A percentile compares a stretch with the other conserved stretches of the same genome.
These are phyloP conservation scores for Hyphopichia wangnamkhiaoensis DNA, from an alignment of 1,139 yeast species.

Conservation along the genomic window DNA sequence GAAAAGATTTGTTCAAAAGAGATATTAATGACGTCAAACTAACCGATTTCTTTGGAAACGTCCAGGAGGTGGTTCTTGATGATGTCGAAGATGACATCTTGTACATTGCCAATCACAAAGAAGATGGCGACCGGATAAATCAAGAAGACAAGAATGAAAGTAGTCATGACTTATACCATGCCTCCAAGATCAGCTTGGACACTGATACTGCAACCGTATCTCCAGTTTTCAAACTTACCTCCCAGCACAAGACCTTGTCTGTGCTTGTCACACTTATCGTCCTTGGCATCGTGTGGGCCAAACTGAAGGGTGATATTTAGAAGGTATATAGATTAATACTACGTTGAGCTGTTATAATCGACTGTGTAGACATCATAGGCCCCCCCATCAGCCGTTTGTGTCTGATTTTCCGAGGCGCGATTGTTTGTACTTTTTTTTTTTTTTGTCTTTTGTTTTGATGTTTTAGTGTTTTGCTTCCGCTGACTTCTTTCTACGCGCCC, in stretches of 20 bases:
- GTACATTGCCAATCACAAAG: slow-evolving; percentile 30
- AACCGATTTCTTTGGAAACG: slow-evolving; percentile 94
- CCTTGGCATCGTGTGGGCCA: slow-evolving; percentile 1
- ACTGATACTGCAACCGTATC: background rate
- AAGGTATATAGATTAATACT: no score
- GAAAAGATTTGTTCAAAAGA: slow-evolving; percentile 75
- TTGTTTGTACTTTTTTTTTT: no score
- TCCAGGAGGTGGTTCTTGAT: slow-evolving; percentile 78
- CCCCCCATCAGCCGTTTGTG: no score
- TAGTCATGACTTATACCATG: background rate
- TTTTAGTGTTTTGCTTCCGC: background rate
- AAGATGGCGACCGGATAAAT: slow-evolving; percentile 15
- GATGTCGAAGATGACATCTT: slow-evolving; percentile 49
- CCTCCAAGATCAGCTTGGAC: background rate
- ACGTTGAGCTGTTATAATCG: no score
- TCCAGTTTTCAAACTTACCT: background rate
- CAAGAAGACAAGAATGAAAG: slow-evolving; percentile 1
- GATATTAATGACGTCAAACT: slow-evolving; percentile 69
- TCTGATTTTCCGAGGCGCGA: no score
- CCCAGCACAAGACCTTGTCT: background rate
- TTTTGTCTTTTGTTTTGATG: background rate
- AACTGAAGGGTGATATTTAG: background rate
- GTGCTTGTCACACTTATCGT: background rate
- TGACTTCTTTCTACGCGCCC: background rate
- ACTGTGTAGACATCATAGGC: no score